Base-by-base conservation (phyloP, 441 rosid genomes). In the Raphanus hybrid region DNA sequence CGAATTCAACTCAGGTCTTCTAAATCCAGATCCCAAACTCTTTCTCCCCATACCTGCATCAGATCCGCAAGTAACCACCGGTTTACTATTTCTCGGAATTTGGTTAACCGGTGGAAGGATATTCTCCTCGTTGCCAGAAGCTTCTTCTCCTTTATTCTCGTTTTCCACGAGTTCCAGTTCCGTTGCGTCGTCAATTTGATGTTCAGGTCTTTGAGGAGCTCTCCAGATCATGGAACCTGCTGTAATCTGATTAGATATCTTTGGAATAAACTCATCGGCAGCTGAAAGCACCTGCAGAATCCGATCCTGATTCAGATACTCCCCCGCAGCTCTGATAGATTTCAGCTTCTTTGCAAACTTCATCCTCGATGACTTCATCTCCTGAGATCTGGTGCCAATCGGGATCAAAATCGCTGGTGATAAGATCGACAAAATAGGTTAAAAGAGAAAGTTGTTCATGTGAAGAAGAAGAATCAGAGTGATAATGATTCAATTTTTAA, bases 351-450 rank as follows among this genome's bases (percentile, higher is more conserved):
- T 92, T 76, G 87, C 20, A 6, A 94, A 72, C 73, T 83, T 94
- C 73, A 94, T 91, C 80, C 87, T 90, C 91, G 89, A 74, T 61
- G 89, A 87, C 86, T 90, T 92, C 97, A 91, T 94, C 39, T 35
- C 79, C 52, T 27, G 69, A 32, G 81, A 81, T 61, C 50, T 9
- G 37, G 29, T 4, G 20, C 8, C 20, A 32, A 10, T 57, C 4
- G 61, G 61, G 37, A 61, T n/a, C 41, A 45, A 65, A 69, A 9
- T 54, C 29, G 58, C 43, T 39, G 45, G 58, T 52, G 43, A 69
- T 68, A 67, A 29, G 41, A 78, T 8, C 0, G 27, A 29, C 8
- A 41, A 58, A 29, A 18, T 5, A 71, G 76, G 73, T 37, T 72
- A 74, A 68, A 77, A 23, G 3, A 60, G 2, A n/a, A 48, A 34